Evolutionary conservation across 139 green algal genomes (phyloP).

Genomic region (Closterium sp.): DNA sequence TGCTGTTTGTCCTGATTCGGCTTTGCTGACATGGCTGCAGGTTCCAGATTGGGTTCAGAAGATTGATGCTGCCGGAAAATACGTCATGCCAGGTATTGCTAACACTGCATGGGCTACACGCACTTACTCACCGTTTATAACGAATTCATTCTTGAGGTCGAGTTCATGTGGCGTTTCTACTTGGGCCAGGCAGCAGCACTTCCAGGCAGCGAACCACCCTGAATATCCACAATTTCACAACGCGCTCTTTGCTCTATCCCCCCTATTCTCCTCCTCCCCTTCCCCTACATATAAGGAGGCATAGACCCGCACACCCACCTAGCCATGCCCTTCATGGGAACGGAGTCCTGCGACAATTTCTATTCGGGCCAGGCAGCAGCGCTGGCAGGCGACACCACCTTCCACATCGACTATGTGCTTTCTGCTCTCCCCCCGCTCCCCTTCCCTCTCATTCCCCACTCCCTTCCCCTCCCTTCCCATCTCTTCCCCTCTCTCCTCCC

Average conservation of each 20-base stretch:
- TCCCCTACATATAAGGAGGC: no score
- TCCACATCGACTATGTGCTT: constrained; percentile 96
- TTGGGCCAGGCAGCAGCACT: no score
- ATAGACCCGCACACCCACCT: constrained; percentile 82
- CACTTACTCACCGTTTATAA: no score
- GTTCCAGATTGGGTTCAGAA: constrained; percentile 49
- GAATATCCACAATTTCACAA: no score
- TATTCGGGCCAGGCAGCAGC: constrained; percentile 68
- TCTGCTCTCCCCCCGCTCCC: constrained; percentile 65
- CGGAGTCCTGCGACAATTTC: constrained; percentile 77
- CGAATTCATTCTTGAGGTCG: no score
- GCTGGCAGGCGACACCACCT: constrained; percentile 90
- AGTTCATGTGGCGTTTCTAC: no score
- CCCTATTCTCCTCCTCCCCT: no score
- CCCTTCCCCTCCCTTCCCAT: background rate
- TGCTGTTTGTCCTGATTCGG: background rate
- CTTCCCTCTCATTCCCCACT: no score
- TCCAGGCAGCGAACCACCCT: no score
- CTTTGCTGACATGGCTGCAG: constrained; percentile 9
- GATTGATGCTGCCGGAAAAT: constrained; percentile 75
- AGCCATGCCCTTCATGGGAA: constrained; percentile 92
- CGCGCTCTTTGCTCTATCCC: no score
- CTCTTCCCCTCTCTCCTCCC: background rate
- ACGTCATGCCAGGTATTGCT: constrained; percentile 73
- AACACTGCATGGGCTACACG: background rate